Evolutionary conservation across 1,284 basidiomycete species (phyloP).

Genomic region (Cryptococcus depauperatus): DNA sequence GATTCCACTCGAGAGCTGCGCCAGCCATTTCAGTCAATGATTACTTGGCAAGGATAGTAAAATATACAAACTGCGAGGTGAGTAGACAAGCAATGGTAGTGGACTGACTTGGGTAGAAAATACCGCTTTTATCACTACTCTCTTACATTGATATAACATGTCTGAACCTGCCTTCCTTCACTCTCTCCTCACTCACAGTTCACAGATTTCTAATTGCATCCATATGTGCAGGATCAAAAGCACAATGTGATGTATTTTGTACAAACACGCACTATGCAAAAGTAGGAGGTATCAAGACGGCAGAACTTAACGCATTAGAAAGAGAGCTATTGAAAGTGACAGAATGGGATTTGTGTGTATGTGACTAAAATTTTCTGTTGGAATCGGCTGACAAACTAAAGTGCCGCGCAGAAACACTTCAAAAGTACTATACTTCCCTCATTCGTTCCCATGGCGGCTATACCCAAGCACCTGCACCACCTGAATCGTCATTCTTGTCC

Average conservation of each 20-base stretch:
- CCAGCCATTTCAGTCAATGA: slow-evolving; percentile 77
- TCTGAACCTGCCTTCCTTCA: slow-evolving; percentile 65
- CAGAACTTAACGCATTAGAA: slow-evolving; percentile 85
- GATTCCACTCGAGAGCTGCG: slow-evolving; percentile 84
- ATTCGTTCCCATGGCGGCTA: slow-evolving; percentile 43
- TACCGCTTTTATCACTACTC: slow-evolving; percentile 77
- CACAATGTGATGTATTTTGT: slow-evolving; percentile 85
- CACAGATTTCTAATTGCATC: slow-evolving; percentile 90
- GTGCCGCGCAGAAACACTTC: slow-evolving; percentile 44
- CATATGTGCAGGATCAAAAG: slow-evolving; percentile 78
- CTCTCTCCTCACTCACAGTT: slow-evolving; percentile 84
- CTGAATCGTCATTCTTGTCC: slow-evolving; percentile 29
- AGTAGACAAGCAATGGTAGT: slow-evolving; percentile 11
- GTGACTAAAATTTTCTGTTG: slow-evolving; percentile 33
- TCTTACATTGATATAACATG: slow-evolving; percentile 94
- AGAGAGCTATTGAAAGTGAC: slow-evolving; percentile 81
- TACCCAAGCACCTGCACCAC: slow-evolving; percentile 33
- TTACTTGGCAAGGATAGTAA: slow-evolving; percentile 82
- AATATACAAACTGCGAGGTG: slow-evolving; percentile 87
- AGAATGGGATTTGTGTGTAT: slow-evolving; percentile 84
- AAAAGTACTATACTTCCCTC: slow-evolving; percentile 46
- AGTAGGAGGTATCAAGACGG: slow-evolving; percentile 82
- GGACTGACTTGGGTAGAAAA: slow-evolving; percentile 52
- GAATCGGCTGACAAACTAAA: slow-evolving; percentile 14
- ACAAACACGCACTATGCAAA: slow-evolving; percentile 86